Percentiles rank a stretch among this genome's conserved stretches.
Conservation (phyloP, 768 basidiomycete species). For the Phylloporus scabripes region DNA sequence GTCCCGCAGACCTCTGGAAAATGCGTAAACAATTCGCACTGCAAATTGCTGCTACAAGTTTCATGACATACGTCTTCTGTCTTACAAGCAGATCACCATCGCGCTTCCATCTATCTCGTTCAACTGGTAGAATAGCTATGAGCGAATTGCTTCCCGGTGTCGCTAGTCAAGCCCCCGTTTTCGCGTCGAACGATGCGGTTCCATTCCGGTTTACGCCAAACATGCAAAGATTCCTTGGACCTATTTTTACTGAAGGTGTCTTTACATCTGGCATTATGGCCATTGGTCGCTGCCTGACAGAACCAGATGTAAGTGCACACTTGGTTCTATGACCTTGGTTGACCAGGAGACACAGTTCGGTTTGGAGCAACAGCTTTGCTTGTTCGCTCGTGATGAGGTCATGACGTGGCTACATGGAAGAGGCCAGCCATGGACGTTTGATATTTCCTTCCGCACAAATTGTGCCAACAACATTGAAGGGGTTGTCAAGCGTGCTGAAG, state of each 20-base stretch:
- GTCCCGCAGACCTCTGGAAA: slow-evolving; percentile 84
- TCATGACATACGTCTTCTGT: slow-evolving; percentile 86
- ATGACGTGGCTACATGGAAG: slow-evolving; percentile 64
- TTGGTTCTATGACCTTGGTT: not conserved
- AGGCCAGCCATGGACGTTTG: slow-evolving; percentile 51
- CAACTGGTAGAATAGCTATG: slow-evolving; percentile 88
- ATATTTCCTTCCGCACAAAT: slow-evolving; percentile 53
- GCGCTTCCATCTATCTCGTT: slow-evolving; percentile 85
- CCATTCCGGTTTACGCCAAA: slow-evolving; percentile 98
- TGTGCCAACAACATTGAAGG: slow-evolving; percentile 58
- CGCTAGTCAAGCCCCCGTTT: slow-evolving; percentile 47
- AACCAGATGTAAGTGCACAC: slow-evolving; percentile 67
- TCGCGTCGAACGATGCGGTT: slow-evolving; percentile 78
- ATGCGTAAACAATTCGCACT: slow-evolving; percentile 96
- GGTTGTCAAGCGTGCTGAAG: slow-evolving; percentile 74
- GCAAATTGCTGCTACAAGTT: slow-evolving; percentile 82
- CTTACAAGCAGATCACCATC: slow-evolving; percentile 78
- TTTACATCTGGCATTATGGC: slow-evolving; percentile 85
- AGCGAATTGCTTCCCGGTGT: slow-evolving; percentile 82
- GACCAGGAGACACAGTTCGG: slow-evolving; percentile 56
- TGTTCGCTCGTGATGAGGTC: slow-evolving; percentile 93
- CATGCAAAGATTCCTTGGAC: slow-evolving; percentile 89
- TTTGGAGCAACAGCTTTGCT: slow-evolving; percentile 83
- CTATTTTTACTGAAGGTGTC: slow-evolving; percentile 84
- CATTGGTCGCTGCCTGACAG: slow-evolving; percentile 83